phyloP scores from a whole-genome alignment of 441 rosid genomes.

The Pelargonium australe region DNA sequence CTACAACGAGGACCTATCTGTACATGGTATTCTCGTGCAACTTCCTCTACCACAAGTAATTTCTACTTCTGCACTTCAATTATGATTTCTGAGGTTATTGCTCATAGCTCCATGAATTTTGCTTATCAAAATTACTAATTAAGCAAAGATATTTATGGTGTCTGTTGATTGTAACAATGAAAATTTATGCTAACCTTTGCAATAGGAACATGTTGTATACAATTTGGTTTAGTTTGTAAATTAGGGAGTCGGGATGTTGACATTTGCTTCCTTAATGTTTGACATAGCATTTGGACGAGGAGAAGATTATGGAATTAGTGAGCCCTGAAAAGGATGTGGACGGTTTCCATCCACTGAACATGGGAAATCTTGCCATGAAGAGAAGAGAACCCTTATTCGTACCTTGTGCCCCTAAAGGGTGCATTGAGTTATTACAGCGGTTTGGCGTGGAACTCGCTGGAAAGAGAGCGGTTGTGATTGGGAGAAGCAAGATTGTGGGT shows the following conservation, averaged over 20 bases:
- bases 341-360: slow-evolving; percentile 30
- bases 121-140: background rate
- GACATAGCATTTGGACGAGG: slow-evolving; percentile 27
- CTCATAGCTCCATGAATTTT: background rate
- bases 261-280: slow-evolving; percentile 4
- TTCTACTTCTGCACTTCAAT: slow-evolving; percentile 15
- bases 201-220: background rate
- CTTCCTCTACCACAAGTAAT: slow-evolving; percentile 35
- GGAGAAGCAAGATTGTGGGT: slow-evolving; percentile 31
- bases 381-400: slow-evolving; percentile 30
- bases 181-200: background rate
- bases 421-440: slow-evolving; percentile 25
- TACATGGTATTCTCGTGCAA: slow-evolving; percentile 33
- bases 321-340: slow-evolving; percentile 29
- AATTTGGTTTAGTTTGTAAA: slow-evolving; percentile 3
- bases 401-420: slow-evolving; percentile 27
- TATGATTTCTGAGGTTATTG: background rate
- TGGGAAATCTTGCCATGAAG: slow-evolving; percentile 31
- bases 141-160: background rate
- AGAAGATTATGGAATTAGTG: slow-evolving; percentile 15
- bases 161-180: background rate
- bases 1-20: slow-evolving; percentile 22
- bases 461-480: slow-evolving; percentile 28
- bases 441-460: slow-evolving; percentile 25
- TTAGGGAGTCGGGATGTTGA: slow-evolving; percentile 2